Evolutionary conservation across 1,139 yeast genomes (phyloP).

Genomic region (Candida tunisiensis): DNA sequence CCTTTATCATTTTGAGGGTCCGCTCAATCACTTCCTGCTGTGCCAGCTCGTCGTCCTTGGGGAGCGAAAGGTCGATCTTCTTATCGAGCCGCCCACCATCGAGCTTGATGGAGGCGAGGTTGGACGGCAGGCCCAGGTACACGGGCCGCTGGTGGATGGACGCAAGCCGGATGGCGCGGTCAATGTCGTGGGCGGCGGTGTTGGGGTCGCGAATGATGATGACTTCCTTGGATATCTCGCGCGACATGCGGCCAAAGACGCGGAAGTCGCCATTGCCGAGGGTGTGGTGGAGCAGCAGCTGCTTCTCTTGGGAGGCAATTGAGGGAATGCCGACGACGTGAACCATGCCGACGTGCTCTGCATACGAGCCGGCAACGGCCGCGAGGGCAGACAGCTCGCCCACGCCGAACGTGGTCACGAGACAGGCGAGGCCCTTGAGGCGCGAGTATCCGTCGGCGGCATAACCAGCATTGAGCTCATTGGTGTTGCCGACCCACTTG

Average conservation of each 20-base stretch:
- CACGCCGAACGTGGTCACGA: slow-evolving; percentile 55
- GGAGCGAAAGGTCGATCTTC: slow-evolving; percentile 46
- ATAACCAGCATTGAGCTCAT: slow-evolving; percentile 39
- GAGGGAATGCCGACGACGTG: slow-evolving; percentile 55
- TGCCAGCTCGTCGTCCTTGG: slow-evolving; percentile 50
- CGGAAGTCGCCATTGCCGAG: slow-evolving; percentile 77
- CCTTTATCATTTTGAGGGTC: slow-evolving; percentile 33
- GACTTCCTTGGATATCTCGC: slow-evolving; percentile 49
- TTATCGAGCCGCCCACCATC: slow-evolving; percentile 37
- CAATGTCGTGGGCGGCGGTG: slow-evolving; percentile 53
- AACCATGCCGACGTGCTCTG: slow-evolving; percentile 45
- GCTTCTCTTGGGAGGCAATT: slow-evolving; percentile 46
- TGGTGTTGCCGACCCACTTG: slow-evolving; percentile 29
- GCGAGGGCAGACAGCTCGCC: slow-evolving; percentile 58
- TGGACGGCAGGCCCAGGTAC: slow-evolving; percentile 70
- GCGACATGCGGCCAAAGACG: slow-evolving; percentile 61
- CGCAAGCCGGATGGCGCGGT: slow-evolving; percentile 59
- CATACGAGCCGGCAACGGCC: slow-evolving; percentile 51
- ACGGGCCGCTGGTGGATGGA: slow-evolving; percentile 66
- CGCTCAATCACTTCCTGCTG: slow-evolving; percentile 55
- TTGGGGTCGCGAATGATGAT: slow-evolving; percentile 43
- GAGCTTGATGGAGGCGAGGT: slow-evolving; percentile 51
- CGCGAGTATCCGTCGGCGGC: slow-evolving; percentile 57
- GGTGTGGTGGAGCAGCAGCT: slow-evolving; percentile 44
- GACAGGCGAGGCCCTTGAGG: slow-evolving; percentile 37